These are phyloP conservation scores for Platismatia glauca DNA, from an alignment of 495 filamentous ascomycete species.

Conservation along the genomic window DNA sequence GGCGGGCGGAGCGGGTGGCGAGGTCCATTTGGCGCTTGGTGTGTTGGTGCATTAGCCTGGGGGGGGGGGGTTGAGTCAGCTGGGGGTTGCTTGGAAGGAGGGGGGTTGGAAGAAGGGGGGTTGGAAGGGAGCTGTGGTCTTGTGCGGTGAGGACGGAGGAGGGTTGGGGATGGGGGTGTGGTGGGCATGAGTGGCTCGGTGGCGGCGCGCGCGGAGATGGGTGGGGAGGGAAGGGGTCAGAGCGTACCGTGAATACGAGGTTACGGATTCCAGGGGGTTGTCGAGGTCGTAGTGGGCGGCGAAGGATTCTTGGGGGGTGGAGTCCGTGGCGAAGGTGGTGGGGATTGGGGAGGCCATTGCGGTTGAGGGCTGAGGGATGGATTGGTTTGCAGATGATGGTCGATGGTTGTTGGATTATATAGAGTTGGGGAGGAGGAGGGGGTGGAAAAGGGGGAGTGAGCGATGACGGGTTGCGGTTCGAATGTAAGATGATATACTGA, in stretches of 20 bases:
- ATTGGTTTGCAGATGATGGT: neutral
- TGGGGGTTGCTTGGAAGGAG: neutral
- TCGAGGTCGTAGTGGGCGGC: conserved; percentile 13
- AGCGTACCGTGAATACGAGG: conserved; percentile 14
- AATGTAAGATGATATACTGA: too few relatives aligned
- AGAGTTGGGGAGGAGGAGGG: too few relatives aligned
- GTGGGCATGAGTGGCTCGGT: too few relatives aligned
- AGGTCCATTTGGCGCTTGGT: conserved; percentile 25
- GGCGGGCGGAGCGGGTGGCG: conserved; percentile 11
- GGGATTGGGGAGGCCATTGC: conserved; percentile 16
- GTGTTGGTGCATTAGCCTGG: conserved; percentile 22
- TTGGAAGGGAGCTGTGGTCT: neutral
- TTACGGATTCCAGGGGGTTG: conserved; percentile 10
- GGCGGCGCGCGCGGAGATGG: too few relatives aligned
- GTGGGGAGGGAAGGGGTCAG: neutral
- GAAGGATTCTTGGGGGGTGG: conserved; percentile 15
- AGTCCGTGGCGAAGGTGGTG: conserved; percentile 5
- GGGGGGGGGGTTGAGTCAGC: neutral
- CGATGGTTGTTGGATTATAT: too few relatives aligned
- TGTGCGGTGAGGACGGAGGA: neutral
- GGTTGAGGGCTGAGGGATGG: too few relatives aligned
- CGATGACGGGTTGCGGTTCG: too few relatives aligned
- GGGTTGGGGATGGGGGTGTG: too few relatives aligned
- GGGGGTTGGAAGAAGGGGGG: neutral
- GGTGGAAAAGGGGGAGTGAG: too few relatives aligned